Evolutionary conservation across 257 asterid genomes (phyloP).

Genomic region (Ligustrum vulgare): DNA sequence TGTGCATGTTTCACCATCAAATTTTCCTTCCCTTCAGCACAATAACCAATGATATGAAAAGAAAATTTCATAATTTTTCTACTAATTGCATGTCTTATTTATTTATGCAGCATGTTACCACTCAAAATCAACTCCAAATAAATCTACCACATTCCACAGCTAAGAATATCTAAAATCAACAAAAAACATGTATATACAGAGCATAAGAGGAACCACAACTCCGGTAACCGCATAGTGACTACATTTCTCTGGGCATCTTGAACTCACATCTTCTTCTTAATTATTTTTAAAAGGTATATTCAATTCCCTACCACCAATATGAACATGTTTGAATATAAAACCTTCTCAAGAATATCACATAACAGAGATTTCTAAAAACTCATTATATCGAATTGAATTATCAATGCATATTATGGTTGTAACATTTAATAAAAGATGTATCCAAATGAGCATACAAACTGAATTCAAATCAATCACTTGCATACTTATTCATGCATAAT

Average conservation of each 20-base stretch:
- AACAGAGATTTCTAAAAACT: neutral
- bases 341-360: neutral
- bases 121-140: neutral
- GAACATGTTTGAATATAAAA: neutral
- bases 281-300: neutral
- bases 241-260: neutral
- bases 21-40: neutral
- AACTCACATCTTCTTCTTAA: slow-evolving; percentile 1
- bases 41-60: neutral
- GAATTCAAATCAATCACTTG: neutral
- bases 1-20: neutral
- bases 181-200: neutral
- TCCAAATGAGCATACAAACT: neutral
- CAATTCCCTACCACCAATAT: slow-evolving; percentile 1
- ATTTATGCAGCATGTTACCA: slow-evolving; percentile 8
- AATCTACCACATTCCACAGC: neutral
- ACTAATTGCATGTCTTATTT: neutral
- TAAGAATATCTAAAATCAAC: neutral
- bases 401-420: neutral
- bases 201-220: neutral
- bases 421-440: neutral
- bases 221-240: neutral
- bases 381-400: neutral
- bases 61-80: neutral
- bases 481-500: neutral